These are phyloP conservation scores for Solanum chilense DNA, from an alignment of 257 asterid species.

Conservation along the genomic window DNA sequence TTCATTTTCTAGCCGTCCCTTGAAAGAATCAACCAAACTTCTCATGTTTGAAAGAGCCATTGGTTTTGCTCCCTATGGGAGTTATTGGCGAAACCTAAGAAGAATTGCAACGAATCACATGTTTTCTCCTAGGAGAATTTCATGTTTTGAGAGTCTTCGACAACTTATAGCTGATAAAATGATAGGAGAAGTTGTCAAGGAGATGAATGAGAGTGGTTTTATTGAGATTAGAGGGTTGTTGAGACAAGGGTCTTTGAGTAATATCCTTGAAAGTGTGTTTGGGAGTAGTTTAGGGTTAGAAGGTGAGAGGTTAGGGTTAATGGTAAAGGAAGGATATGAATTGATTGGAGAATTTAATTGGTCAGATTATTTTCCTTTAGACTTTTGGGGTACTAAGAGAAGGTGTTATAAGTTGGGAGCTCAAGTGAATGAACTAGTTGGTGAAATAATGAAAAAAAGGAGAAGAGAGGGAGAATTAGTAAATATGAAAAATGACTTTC, in stretches of 20 bases:
- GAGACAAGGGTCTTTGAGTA: slow-evolving; percentile 33
- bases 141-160: slow-evolving; percentile 28
- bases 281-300: slow-evolving; percentile 23
- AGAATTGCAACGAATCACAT: not conserved
- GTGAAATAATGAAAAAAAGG: slow-evolving; percentile 27
- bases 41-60: not conserved
- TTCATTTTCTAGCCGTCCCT: not conserved
- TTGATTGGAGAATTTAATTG: slow-evolving; percentile 50
- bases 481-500: slow-evolving; percentile 35
- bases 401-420: slow-evolving; percentile 40
- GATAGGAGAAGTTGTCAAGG: slow-evolving; percentile 14
- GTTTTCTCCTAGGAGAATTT: slow-evolving; percentile 36
- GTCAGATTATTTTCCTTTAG: slow-evolving; percentile 55
- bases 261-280: slow-evolving; percentile 52
- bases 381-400: slow-evolving; percentile 44
- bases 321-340: slow-evolving; percentile 69
- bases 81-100: not conserved
- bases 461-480: slow-evolving; percentile 18
- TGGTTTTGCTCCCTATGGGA: not conserved
- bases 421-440: slow-evolving; percentile 30
- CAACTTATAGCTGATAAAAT: slow-evolving; percentile 17
- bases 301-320: slow-evolving; percentile 27
- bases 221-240: slow-evolving; percentile 38
- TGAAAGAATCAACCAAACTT: not conserved
- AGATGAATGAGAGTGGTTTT: slow-evolving; percentile 21